Conservation (phyloP, 202 grass and related monocot species). For the Schoenoplectus triqueter region DNA sequence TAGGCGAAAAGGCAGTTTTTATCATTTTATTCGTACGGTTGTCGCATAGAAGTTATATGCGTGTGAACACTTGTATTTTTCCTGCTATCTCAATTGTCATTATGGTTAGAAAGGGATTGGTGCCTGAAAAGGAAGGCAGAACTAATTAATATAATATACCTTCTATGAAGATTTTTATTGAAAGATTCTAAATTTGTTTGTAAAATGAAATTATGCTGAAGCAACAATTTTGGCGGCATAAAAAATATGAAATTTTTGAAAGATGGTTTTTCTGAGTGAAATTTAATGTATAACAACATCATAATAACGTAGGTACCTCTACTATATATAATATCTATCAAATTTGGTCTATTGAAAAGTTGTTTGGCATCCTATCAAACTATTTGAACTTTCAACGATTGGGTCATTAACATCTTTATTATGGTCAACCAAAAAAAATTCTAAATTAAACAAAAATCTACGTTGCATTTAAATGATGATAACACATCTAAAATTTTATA, state of each 20-base stretch:
- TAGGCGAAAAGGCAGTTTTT: background rate
- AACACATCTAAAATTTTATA: background rate
- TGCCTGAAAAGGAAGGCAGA: constrained; percentile 6
- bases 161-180: too few species aligned
- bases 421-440: background rate
- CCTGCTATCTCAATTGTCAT: background rate
- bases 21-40: background rate
- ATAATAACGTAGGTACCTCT: background rate
- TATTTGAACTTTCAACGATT: background rate
- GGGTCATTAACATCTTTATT: background rate
- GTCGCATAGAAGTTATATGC: constrained; percentile 18
- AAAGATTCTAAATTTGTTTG: background rate
- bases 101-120: background rate
- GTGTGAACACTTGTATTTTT: constrained; percentile 9
- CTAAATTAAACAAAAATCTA: background rate
- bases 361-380: background rate
- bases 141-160: background rate
- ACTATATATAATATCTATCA: background rate
- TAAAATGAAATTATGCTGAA: background rate
- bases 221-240: background rate
- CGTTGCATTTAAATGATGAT: background rate
- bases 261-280: background rate
- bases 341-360: background rate
- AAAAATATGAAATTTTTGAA: background rate
- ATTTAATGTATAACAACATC: background rate